These are phyloP conservation scores for Ambrosiella xylebori DNA, from an alignment of 2,329 filamentous ascomycete genomes.

Conservation along the genomic window DNA sequence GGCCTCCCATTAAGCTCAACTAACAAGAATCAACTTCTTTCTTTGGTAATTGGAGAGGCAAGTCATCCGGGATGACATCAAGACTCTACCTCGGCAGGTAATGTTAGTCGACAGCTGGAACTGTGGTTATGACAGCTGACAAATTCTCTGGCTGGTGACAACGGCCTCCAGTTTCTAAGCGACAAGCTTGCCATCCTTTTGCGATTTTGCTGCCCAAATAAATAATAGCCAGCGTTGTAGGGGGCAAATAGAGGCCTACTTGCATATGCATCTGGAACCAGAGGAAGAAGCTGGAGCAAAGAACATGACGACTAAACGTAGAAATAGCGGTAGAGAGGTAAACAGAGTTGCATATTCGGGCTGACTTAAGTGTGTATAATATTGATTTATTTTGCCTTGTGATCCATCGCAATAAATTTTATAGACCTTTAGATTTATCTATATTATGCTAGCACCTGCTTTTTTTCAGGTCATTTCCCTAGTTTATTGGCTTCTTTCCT, in stretches of 20 bases:
- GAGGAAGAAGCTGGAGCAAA: not conserved
- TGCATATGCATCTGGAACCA: not conserved
- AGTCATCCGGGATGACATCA: too few relatives aligned
- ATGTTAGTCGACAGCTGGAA: not conserved
- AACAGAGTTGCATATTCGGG: not conserved
- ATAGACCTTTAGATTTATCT: not conserved
- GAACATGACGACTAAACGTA: not conserved
- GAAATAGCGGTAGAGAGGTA: not conserved
- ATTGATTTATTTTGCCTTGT: not conserved
- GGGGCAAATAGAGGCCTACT: not conserved
- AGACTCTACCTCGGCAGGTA: too few relatives aligned
- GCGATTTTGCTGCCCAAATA: not conserved
- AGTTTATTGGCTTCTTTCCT: not conserved
- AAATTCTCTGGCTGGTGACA: not conserved
- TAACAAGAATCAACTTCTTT: too few relatives aligned
- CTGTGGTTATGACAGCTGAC: not conserved
- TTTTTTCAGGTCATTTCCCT: not conserved
- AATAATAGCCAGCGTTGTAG: not conserved
- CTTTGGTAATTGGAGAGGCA: too few relatives aligned
- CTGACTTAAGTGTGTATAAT: not conserved
- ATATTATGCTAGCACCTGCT: not conserved
- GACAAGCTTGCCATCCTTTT: not conserved
- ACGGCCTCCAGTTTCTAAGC: not conserved
- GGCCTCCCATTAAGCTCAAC: too few relatives aligned
- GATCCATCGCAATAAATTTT: not conserved